phyloP scores from a whole-genome alignment of 2,329 filamentous ascomycete genomes.

The Ilyonectria robusta region DNA sequence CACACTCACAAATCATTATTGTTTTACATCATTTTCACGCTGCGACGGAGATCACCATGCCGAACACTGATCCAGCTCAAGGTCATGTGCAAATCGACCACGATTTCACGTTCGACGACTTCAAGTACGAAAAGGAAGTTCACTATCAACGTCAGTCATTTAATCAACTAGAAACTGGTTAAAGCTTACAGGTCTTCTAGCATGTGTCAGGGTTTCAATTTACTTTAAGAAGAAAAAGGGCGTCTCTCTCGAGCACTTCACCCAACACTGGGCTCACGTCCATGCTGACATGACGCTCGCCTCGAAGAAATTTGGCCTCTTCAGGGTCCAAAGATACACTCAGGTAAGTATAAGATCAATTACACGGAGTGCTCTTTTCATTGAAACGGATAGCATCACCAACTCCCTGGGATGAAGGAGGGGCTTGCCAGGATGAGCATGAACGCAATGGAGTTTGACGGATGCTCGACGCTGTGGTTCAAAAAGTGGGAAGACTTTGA shows the following conservation, averaged over 20 bases:
- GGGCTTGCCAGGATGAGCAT: conserved; percentile 26
- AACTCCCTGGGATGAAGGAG: conserved; percentile 33
- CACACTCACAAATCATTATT: too few species aligned
- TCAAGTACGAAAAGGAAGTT: conserved; percentile 32
- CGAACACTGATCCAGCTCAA: conserved; percentile 11
- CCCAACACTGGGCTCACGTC: conserved; percentile 34
- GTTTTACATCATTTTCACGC: too few species aligned
- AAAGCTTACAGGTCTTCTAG: conserved; percentile 4
- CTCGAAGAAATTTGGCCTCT: conserved; percentile 33
- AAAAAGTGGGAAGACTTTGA: conserved; percentile 35
- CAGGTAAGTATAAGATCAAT: conserved; percentile 19
- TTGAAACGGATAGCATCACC: conserved; percentile 30
- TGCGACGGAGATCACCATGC: not conserved
- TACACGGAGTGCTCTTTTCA: not conserved
- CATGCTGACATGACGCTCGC: conserved; percentile 38
- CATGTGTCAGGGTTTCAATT: conserved; percentile 36
- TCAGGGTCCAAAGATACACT: conserved; percentile 35
- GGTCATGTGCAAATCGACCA: conserved; percentile 34
- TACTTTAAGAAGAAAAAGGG: conserved; percentile 36
- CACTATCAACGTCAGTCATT: conserved; percentile 34
- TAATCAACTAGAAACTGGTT: too few species aligned
- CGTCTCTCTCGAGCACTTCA: conserved; percentile 38
- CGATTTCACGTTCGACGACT: conserved; percentile 32
- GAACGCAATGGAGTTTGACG: conserved; percentile 37
- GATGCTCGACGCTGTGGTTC: conserved; percentile 41